Base-by-base conservation (phyloP, 768 basidiomycete genomes). In the Boletus eberwhitei region DNA sequence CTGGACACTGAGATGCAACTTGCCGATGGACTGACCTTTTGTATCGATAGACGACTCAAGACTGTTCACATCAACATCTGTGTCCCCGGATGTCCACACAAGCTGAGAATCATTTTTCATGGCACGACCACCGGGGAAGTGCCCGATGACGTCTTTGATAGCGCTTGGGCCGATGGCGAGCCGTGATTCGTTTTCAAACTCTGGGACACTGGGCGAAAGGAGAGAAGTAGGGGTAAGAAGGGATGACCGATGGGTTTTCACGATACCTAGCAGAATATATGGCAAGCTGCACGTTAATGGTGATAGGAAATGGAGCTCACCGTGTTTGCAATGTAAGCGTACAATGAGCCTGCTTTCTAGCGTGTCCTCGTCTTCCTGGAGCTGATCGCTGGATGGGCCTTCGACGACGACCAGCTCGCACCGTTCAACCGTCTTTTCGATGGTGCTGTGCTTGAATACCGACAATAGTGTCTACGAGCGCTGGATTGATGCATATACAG, bases 231-330 rank as follows among this genome's bases (percentile, higher is more conserved):
- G 79, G 3, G 79, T 75, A 44, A 82, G 74, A 16, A 93, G 72
- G n/a, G 84, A 74, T 11, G 93, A 72, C n/a, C 85, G 80, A 71
- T 93, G 91, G 0, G 90, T 93, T 72, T 92, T 93, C 12, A 88
- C 73, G 50, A 93, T 84, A 39, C 89, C 90, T 93, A 49, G 22
- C 32, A 19, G 16, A 4, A 48, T 48, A 63, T 58, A n/a, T n/a
- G 57, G 49, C 40, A 50, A 53, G 22, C 22, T 41, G 55, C 56
- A 49, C 53, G 14, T 37, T 26, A 24, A 26, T 11, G 48, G 12
- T 43, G 19, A 26, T 4, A 31, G 24, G 32, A 39, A 44, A 19
- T 9, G 2, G 38, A 12, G 59, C 73, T 59, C 66, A 89, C 90
- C 91, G 60, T 92, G 88, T 75, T 93, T 92, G 70, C 91, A 93